A percentile compares a stretch with the other conserved stretches of the same genome.
These are phyloP conservation scores for Alternaria angustiovoidea DNA, from an alignment of 2,329 filamentous ascomycete species.

Conservation along the genomic window DNA sequence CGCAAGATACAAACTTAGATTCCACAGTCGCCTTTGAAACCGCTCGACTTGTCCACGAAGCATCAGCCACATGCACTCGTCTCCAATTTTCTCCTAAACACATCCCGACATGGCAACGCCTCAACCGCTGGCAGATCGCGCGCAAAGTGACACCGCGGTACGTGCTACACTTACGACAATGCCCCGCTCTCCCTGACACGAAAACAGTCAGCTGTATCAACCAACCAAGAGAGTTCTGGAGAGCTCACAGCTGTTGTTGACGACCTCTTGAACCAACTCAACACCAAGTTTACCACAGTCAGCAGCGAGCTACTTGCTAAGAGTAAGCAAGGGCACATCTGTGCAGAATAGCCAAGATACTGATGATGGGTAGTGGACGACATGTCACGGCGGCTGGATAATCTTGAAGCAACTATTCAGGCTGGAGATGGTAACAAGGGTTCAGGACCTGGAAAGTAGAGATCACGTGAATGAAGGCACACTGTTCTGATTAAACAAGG, in stretches of 20 bases:
- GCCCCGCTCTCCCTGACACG: not conserved
- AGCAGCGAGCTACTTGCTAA: conserved; percentile 89
- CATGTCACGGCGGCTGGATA: conserved; percentile 87
- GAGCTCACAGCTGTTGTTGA: conserved; percentile 84
- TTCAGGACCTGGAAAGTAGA: conserved; percentile 34
- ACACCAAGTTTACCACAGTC: conserved; percentile 83
- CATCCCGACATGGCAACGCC: conserved; percentile 31
- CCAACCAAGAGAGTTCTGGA: conserved; percentile 48
- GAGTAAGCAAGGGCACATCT: conserved; percentile 64
- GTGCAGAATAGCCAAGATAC: not conserved
- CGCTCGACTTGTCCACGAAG: no score
- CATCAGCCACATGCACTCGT: not conserved
- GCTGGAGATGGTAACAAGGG: conserved; percentile 57
- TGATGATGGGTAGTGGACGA: conserved; percentile 76
- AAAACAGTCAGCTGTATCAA: conserved; percentile 27
- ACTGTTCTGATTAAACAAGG: not conserved
- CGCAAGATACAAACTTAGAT: not conserved
- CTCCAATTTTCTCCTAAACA: not conserved
- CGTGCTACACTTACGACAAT: conserved; percentile 8
- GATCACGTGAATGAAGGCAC: not conserved
- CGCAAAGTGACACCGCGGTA: conserved; percentile 34
- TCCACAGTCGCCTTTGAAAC: not conserved
- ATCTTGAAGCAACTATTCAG: conserved; percentile 76
- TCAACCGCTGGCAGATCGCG: conserved; percentile 29
- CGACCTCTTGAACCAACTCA: conserved; percentile 83